Percentiles rank a stretch among this genome's conserved stretches.
These are phyloP conservation scores for Rosa chinensis DNA, from an alignment of 306 rosid species.

Conservation along the genomic window DNA sequence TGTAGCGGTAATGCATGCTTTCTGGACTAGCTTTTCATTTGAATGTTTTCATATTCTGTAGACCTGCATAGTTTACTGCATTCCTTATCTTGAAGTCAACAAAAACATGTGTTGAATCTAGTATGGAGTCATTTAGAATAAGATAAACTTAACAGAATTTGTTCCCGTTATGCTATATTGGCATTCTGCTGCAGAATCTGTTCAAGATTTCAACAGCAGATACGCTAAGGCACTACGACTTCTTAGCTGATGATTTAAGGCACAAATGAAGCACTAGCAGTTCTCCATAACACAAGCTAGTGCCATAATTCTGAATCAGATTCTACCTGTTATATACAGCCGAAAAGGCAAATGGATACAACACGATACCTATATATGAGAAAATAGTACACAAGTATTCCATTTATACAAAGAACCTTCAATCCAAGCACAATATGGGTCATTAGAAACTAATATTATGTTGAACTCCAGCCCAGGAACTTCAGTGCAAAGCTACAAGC, in stretches of 20 bases:
- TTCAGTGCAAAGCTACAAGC: constrained; percentile 5
- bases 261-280: neutral
- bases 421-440: constrained; percentile 9
- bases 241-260: neutral
- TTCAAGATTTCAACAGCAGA: neutral
- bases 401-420: constrained; percentile 17
- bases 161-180: neutral
- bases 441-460: constrained; percentile 9
- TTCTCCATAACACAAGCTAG: neutral
- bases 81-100: neutral
- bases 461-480: constrained; percentile 3
- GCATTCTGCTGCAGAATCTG: neutral
- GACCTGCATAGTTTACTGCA: neutral
- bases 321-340: neutral
- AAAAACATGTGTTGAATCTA: neutral
- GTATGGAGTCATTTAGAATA: neutral
- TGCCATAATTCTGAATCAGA: neutral
- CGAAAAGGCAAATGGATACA: neutral
- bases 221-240: neutral
- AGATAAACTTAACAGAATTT: neutral
- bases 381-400: neutral
- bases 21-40: neutral
- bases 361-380: neutral
- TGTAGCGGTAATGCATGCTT: neutral
- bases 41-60: neutral